Conservation (phyloP, 2,329 filamentous ascomycete genomes). For the Exophiala sideris region DNA sequence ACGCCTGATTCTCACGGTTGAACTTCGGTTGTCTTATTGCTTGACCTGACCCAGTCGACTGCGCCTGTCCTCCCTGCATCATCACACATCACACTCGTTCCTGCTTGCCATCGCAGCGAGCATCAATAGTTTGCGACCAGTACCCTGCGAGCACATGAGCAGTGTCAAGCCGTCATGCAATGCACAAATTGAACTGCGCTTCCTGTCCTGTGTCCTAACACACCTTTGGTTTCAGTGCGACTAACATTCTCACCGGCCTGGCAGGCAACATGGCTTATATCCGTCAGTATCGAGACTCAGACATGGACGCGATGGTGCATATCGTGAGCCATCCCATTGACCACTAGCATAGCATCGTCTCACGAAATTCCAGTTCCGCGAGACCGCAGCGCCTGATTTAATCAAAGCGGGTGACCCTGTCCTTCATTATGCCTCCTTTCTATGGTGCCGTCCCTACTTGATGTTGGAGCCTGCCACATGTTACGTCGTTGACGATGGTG, state of each 20-base stretch:
- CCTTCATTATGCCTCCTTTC: conserved; percentile 20
- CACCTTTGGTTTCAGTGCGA: not conserved
- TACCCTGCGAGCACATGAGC: no score
- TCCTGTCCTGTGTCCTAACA: not conserved
- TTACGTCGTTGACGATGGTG: conserved; percentile 26
- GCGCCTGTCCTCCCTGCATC: no score
- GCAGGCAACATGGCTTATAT: conserved; percentile 20
- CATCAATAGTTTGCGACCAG: no score
- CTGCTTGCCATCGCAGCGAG: no score
- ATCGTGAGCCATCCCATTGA: conserved; percentile 13
- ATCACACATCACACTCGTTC: no score
- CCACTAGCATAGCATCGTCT: not conserved
- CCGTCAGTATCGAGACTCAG: conserved; percentile 17
- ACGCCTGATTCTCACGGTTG: no score
- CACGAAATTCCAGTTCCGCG: conserved; percentile 17
- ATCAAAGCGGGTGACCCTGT: conserved; percentile 14
- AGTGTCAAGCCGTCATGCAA: no score
- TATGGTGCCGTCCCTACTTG: conserved; percentile 26
- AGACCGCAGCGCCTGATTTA: conserved; percentile 23
- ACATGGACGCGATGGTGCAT: conserved; percentile 23
- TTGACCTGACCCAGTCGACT: no score
- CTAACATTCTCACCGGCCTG: not conserved
- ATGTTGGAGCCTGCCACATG: conserved; percentile 19
- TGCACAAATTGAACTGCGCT: not conserved
- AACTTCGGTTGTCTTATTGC: no score